A percentile compares a stretch with the other conserved stretches of the same genome.
These are phyloP conservation scores for Sporormia fimetaria DNA, from an alignment of 495 filamentous ascomycete species.

Conservation along the genomic window DNA sequence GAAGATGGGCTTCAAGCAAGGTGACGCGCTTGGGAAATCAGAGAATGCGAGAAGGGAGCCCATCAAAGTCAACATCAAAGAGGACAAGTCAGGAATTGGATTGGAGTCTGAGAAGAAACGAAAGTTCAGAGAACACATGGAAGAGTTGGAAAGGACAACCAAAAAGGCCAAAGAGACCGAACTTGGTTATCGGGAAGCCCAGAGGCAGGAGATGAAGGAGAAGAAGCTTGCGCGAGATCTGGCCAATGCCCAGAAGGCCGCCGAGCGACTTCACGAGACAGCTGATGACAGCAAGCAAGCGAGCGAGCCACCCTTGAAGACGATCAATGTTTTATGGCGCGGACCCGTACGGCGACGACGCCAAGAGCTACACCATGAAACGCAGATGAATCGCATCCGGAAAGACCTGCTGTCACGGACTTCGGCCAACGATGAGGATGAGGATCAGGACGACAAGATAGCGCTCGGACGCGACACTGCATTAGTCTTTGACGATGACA, in stretches of 20 bases:
- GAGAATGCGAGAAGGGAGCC: conserved; percentile 47
- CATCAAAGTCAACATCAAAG: conserved; percentile 57
- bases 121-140: conserved; percentile 54
- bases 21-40: conserved; percentile 56
- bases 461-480: conserved; percentile 42
- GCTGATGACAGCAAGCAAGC: conserved; percentile 15
- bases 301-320: conserved; percentile 35
- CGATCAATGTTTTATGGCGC: conserved; percentile 69
- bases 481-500: conserved; percentile 49
- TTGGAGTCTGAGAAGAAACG: conserved; percentile 71
- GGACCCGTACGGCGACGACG: conserved; percentile 57
- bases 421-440: conserved; percentile 43
- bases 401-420: conserved; percentile 40
- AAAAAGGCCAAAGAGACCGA: conserved; percentile 60
- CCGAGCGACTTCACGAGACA: conserved; percentile 58
- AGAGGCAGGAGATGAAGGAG: conserved; percentile 60
- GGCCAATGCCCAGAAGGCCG: conserved; percentile 67
- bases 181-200: conserved; percentile 63
- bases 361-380: conserved; percentile 55
- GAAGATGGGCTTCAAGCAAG: conserved; percentile 78
- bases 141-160: conserved; percentile 32
- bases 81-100: conserved; percentile 76
- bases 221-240: conserved; percentile 55
- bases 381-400: conserved; percentile 53
- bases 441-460: conserved; percentile 46